Evolutionary conservation across 2,329 filamentous ascomycete genomes (phyloP).

Genomic region (Eutypa lata): DNA sequence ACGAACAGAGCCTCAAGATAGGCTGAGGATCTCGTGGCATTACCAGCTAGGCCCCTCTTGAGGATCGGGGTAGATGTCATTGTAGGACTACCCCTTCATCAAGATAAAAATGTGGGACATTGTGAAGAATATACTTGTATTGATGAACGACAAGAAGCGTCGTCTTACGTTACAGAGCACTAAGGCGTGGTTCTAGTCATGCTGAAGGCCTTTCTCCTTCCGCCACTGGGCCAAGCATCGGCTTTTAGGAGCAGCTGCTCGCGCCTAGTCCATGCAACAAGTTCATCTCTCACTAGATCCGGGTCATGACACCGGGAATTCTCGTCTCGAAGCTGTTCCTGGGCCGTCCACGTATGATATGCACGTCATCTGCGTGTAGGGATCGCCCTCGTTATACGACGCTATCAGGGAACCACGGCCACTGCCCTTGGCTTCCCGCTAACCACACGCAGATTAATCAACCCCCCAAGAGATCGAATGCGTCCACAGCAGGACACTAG

Average conservation of each 20-base stretch:
- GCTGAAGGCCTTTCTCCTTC: background rate
- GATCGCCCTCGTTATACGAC: conserved; percentile 11
- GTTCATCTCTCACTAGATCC: conserved; percentile 5
- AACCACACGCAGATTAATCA: conserved; percentile 2
- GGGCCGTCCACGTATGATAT: conserved; percentile 13
- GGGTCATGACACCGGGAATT: background rate
- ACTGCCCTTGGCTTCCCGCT: conserved; percentile 4
- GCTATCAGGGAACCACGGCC: conserved; percentile 4
- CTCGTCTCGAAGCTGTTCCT: conserved; percentile 4
- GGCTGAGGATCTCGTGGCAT: background rate
- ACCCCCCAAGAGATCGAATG: conserved; percentile 8
- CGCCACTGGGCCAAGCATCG: conserved; percentile 3
- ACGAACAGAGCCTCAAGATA: background rate
- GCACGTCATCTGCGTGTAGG: conserved; percentile 8
- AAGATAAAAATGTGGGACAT: background rate
- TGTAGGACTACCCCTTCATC: background rate
- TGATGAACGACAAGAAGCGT: conserved; percentile 19
- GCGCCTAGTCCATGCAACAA: conserved; percentile 4
- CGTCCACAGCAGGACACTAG: conserved; percentile 13
- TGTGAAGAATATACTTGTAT: conserved; percentile 12
- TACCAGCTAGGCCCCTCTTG: background rate
- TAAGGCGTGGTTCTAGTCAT: conserved; percentile 5
- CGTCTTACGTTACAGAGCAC: conserved; percentile 25
- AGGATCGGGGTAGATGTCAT: background rate
- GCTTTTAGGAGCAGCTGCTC: conserved; percentile 15